These are phyloP conservation scores for bread wheat (Triticum aestivum) DNA, from an alignment of 176 grass and related monocot genomes.

Conservation along the genomic window DNA sequence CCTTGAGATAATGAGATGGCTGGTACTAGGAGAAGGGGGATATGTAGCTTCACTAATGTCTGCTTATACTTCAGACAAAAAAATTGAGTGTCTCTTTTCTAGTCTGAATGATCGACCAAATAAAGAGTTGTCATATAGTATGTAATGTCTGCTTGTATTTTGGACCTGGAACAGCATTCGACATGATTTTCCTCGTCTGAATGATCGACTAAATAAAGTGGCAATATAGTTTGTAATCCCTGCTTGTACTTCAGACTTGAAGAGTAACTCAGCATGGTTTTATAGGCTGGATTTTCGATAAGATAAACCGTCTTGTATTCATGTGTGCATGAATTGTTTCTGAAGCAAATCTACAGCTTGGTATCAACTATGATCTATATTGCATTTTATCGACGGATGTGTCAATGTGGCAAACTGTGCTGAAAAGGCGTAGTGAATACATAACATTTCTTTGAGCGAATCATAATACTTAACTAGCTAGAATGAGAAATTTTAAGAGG, in stretches of 20 bases:
- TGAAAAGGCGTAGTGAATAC: too few species aligned
- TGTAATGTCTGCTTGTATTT: neutral
- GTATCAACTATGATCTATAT: neutral
- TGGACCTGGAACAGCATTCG: neutral
- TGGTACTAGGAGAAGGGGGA: neutral
- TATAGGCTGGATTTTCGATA: neutral
- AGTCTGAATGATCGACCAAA: neutral
- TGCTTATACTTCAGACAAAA: constrained; percentile 12
- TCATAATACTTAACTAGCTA: too few species aligned
- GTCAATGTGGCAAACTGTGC: too few species aligned
- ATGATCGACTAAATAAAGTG: constrained; percentile 6
- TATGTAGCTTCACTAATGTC: neutral
- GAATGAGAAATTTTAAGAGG: too few species aligned
- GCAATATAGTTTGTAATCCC: neutral
- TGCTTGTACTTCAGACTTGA: neutral
- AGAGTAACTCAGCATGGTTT: neutral
- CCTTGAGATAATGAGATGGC: constrained; percentile 26
- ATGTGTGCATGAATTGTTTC: constrained; percentile 1
- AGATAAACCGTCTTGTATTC: constrained; percentile 15
- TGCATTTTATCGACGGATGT: too few species aligned
- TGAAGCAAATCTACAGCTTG: neutral
- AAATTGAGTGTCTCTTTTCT: neutral
- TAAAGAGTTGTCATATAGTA: neutral
- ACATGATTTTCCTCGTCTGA: neutral
- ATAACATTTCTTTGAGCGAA: too few species aligned